Base-by-base conservation (phyloP, 1,139 yeast genomes). In the Suhomyces ambrosiae region DNA sequence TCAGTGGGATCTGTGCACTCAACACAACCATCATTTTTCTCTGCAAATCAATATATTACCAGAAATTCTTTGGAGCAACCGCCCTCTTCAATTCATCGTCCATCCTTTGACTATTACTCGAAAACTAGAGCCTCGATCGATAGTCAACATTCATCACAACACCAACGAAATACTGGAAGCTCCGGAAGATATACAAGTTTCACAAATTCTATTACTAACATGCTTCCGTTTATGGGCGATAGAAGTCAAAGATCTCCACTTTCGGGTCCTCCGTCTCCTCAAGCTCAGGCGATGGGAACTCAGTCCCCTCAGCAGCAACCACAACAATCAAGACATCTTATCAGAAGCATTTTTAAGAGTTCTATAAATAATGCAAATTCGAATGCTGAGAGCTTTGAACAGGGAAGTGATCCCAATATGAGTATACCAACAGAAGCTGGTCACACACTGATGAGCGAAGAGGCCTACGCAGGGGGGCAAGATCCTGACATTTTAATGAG, bases 221-320 rank as follows among this genome's bases (percentile, higher is more conserved):
- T 68, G 47, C 59, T 71, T 27, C 76, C 76, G 2, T 71, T 71
- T 46, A 69, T 69, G 71, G 65, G 70, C 25, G 75, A 68, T 37
- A 58, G 61, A 35, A 60, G 53, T 14, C 61, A 61, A 31, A 51
- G 60, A 37, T 46, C 60, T 26, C 46, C 61, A 21, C 39, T 51
- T 12, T 59, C 66, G 3, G 48, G 50, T 2, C 55, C 50, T 2
- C 42, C 51, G 7, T 37, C 48, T 23, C 48, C 52, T 28, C 42
- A 40, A 24, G 29, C 23, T 9, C 45, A 24, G 22, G n/a, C 27
- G 4, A 12, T 30, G 9, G 31, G 30, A 21, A 14, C 14, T 4
- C 43, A 37, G 18, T 11, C 38, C 11, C 42, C 41, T 19, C 52
- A 23, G 27, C 41, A 42, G 30, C 37, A 53, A 7, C 57, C 52